Evolutionary conservation across 352 stramenopile species (phyloP), one percentile per base, ranked within the genome.

Genomic region (Peronospora destructor): DNA sequence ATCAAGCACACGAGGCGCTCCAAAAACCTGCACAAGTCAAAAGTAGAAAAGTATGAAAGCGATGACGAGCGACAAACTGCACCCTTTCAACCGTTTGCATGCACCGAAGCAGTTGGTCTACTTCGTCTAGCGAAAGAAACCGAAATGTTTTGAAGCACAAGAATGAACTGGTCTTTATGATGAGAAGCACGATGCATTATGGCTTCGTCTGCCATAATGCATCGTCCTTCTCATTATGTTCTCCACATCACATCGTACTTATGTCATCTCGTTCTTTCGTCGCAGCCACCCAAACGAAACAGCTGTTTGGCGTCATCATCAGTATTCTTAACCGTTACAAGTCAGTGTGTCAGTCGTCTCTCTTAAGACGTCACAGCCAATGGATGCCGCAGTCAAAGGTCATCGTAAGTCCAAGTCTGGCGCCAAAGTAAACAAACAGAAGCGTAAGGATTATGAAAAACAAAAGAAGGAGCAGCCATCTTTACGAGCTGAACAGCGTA

Each of bases 381-480:
- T 63, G 59, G 61, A 26, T 4, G 4, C 23, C 2, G 23, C 23
- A 26, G 67, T 45, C 47, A 91, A 91, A 65, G 59, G 61, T 54
- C 84, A 94, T 61, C 81, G 80, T 71, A 92, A 91, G 73, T 65
- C 76, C 66, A 92, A 87, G 61, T 64, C 66, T 26, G 82, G 84
- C n/a, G 81, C 84, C 43, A 98, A 98, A 67, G 86, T 85, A 12
- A 96, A 96, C 53, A 95, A 98, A 61, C 95, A 98, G 60, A 97
- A 98, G 73, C 84, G 88, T 47, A 89, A 91, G 62, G 84, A 87
- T 17, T 79, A 90, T 35, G 83, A 84, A 46, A 92, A 94, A 63
- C 80, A 91, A 65, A 76, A 80, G 49, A 75, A 84, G 46, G 80
- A 85, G 48, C 74, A 85, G 61, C 77, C 76, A 49, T 89, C 77